phyloP scores from a whole-genome alignment of 805 yeast species.

The Helenozyma rhizophorensis region DNA sequence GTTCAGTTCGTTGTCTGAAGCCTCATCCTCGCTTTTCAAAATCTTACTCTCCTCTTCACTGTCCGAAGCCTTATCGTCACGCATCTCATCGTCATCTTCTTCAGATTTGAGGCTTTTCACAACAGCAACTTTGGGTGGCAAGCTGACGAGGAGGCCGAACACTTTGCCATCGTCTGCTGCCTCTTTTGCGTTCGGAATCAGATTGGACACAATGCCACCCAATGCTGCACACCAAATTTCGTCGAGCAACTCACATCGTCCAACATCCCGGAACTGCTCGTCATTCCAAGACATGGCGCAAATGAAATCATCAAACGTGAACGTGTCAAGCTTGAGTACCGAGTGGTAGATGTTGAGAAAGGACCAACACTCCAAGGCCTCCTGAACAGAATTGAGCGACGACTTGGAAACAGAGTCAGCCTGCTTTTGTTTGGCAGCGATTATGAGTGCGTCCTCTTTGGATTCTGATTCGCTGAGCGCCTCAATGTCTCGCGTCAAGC shows the following conservation, averaged over 20 bases:
- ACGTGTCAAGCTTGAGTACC: conserved; percentile 61
- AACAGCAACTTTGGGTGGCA: conserved; percentile 26
- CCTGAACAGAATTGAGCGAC: conserved; percentile 22
- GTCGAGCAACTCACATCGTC: conserved; percentile 50
- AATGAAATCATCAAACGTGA: conserved; percentile 75
- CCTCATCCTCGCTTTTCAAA: conserved; percentile 20
- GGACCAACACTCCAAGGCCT: conserved; percentile 67
- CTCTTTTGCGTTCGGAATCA: conserved; percentile 22
- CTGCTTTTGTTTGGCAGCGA: background rate
- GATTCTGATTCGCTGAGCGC: conserved; percentile 1
- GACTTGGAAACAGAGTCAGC: background rate
- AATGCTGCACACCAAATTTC: conserved; percentile 68
- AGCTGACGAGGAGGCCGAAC: conserved; percentile 27
- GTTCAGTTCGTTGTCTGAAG: conserved; percentile 12
- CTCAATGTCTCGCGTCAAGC: conserved; percentile 5
- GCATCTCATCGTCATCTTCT: conserved; percentile 20
- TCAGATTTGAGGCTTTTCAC: conserved; percentile 18
- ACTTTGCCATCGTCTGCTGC: conserved; percentile 28
- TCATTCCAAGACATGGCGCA: conserved; percentile 49
- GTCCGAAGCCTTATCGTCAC: conserved; percentile 14
- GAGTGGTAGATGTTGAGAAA: conserved; percentile 68
- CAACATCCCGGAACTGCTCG: conserved; percentile 34
- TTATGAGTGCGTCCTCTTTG: conserved; percentile 1
- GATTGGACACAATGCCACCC: conserved; percentile 47
- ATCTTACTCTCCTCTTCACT: conserved; percentile 17